A percentile compares a stretch with the other conserved stretches of the same genome.
Evolutionary conservation across 2,329 filamentous ascomycete genomes (phyloP).

Genomic region (Trichophyton mentagrophytes): DNA sequence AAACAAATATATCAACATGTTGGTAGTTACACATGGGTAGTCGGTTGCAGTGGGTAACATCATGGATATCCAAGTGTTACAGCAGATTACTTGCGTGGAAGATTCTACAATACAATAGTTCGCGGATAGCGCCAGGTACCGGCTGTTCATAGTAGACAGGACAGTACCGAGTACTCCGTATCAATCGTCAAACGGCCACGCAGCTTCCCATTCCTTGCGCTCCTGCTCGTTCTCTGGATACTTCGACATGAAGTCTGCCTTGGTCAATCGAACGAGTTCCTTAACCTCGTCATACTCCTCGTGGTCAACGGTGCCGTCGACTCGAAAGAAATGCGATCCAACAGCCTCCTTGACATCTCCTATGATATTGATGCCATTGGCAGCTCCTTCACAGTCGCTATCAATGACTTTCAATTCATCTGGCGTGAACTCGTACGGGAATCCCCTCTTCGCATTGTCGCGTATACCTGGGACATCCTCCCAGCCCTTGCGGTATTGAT

Average conservation of each 20-base stretch:
- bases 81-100: too few relatives aligned
- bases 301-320: slow-evolving; percentile 8
- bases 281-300: slow-evolving; percentile 8
- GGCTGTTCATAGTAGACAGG: too few relatives aligned
- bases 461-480: not conserved
- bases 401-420: slow-evolving; percentile 5
- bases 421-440: slow-evolving; percentile 6
- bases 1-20: too few relatives aligned
- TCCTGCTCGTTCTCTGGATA: not conserved
- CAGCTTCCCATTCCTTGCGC: slow-evolving; percentile 3
- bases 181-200: slow-evolving; percentile 10
- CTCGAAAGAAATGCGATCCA: slow-evolving; percentile 6
- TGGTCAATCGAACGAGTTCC: not conserved
- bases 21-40: too few relatives aligned
- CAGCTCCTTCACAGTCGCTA: not conserved
- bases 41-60: too few relatives aligned
- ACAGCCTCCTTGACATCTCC: not conserved
- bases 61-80: too few relatives aligned
- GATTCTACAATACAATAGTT: too few relatives aligned
- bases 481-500: slow-evolving; percentile 3
- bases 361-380: slow-evolving; percentile 3
- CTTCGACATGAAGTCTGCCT: slow-evolving; percentile 5
- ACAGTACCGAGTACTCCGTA: too few relatives aligned
- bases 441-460: not conserved
- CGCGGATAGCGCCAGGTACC: too few relatives aligned